phyloP scores from a whole-genome alignment of 805 yeast species.

The Brettanomyces nanus region DNA sequence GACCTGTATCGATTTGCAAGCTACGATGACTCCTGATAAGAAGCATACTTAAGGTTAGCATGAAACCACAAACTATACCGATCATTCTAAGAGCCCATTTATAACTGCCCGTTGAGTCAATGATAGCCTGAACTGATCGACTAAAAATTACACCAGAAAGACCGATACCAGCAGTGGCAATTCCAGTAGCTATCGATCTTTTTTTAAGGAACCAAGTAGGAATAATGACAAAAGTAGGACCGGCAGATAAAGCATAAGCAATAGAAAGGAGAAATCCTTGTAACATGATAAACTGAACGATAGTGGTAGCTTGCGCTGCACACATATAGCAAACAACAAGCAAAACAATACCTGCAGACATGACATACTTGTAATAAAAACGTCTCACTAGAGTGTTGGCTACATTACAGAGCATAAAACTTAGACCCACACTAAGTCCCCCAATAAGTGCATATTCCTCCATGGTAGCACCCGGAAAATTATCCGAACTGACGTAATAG shows the following conservation, averaged over 20 bases:
- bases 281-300: slow-evolving; percentile 39
- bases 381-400: slow-evolving; percentile 38
- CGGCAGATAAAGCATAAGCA: slow-evolving; percentile 34
- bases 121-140: slow-evolving; percentile 33
- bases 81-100: slow-evolving; percentile 40
- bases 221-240: slow-evolving; percentile 27
- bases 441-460: slow-evolving; percentile 51
- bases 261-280: slow-evolving; percentile 41
- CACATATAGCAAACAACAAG: slow-evolving; percentile 35
- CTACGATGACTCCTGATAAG: slow-evolving; percentile 19
- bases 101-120: slow-evolving; percentile 32
- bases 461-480: slow-evolving; percentile 41
- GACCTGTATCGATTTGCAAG: slow-evolving; percentile 9
- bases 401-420: slow-evolving; percentile 56
- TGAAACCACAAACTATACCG: slow-evolving; percentile 25
- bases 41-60: slow-evolving; percentile 13
- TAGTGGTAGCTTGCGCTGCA: slow-evolving; percentile 34
- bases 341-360: slow-evolving; percentile 32
- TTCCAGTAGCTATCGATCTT: slow-evolving; percentile 40
- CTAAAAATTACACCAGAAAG: slow-evolving; percentile 43
- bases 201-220: slow-evolving; percentile 42
- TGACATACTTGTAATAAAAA: slow-evolving; percentile 40
- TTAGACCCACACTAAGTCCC: slow-evolving; percentile 43
- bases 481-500: slow-evolving; percentile 33
- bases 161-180: slow-evolving; percentile 43